Base-by-base conservation (phyloP, 2,329 filamentous ascomycete species). In the Diaporthe nobilis region DNA sequence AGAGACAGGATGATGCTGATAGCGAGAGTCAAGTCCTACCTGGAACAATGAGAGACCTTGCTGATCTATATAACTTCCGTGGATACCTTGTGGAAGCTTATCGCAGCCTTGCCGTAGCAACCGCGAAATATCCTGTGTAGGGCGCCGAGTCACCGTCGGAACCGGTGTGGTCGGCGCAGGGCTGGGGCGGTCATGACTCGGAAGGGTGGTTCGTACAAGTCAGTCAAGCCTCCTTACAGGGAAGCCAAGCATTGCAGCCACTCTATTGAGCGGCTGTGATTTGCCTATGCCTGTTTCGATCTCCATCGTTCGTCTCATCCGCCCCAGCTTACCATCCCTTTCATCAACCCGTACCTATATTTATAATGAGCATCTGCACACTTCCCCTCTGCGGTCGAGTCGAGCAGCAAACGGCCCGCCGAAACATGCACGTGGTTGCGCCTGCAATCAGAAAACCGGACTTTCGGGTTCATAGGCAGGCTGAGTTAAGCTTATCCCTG, bases 241-340 rank as follows among this genome's bases (percentile, higher is more conserved):
- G 65, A 55, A 70, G 65, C 65, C 65, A 55, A 70, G 65, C 65
- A 70, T 55, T 53, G 65, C 55, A 42, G 34, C 65, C 65, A 70
- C 65, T 70, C 22, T 70, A 70, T 70, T n/a, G n/a, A 17, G 15
- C 34, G 0, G 47, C 65, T 70, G 34, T 70, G 65, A 70, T 70
- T 70, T 70, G 65, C 47, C 42, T 68, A 9, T 39, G 17, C n/a
- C 47, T 9, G 65, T 42, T 70, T 70, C 65, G 65, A 55, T 70
- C 49, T 70, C 65, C 65, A 70, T 70, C 65, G 65, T 70, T 70
- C 34, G 65, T 70, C 65, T 70, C 65, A 55, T 70, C 47, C 17
- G 65, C 65, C 65, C 65, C 65, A 70, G 65, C 65, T 22, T 34
- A 12, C 65, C 34, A 55, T 70, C 65, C 65, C 47, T 53, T 42